Evolutionary conservation across 345 rosid species (phyloP).

Genomic region (Gossypioides kirkii): DNA sequence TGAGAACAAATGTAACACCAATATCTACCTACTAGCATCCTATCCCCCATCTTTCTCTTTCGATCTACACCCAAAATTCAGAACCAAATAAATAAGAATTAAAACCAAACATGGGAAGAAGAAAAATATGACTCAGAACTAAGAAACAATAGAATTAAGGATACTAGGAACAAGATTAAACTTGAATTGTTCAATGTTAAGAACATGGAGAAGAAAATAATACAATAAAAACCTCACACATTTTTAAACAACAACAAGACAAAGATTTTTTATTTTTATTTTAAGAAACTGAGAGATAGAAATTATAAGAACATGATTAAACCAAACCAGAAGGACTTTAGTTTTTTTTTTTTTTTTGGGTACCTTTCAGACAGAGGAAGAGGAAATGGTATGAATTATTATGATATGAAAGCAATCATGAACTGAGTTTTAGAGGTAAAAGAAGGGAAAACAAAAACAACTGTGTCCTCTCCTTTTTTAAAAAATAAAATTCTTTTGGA

Average conservation of each 20-base stretch:
- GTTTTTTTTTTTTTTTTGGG: too few relatives aligned
- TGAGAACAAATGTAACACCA: conserved; percentile 69
- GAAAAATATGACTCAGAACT: not conserved
- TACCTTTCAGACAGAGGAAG: not conserved
- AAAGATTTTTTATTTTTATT: not conserved
- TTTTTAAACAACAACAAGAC: not conserved
- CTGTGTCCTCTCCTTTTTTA: not conserved
- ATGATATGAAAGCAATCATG: not conserved
- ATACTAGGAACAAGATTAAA: not conserved
- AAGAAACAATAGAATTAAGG: not conserved
- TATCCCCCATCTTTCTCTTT: conserved; percentile 44
- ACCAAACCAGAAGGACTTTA: not conserved
- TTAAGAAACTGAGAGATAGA: not conserved
- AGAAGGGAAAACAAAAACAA: not conserved
- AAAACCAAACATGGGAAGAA: not conserved
- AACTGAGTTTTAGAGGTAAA: not conserved
- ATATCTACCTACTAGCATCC: conserved; percentile 30
- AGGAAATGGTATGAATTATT: not conserved
- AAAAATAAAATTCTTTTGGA: too few relatives aligned
- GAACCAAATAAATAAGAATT: not conserved
- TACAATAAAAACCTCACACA: too few relatives aligned
- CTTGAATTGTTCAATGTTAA: not conserved
- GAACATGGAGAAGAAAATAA: too few relatives aligned
- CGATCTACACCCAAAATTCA: not conserved
- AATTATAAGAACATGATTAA: not conserved